phyloP scores from a whole-genome alignment of 2,329 filamentous ascomycete species.

The Diaporthe citrichinensis region DNA sequence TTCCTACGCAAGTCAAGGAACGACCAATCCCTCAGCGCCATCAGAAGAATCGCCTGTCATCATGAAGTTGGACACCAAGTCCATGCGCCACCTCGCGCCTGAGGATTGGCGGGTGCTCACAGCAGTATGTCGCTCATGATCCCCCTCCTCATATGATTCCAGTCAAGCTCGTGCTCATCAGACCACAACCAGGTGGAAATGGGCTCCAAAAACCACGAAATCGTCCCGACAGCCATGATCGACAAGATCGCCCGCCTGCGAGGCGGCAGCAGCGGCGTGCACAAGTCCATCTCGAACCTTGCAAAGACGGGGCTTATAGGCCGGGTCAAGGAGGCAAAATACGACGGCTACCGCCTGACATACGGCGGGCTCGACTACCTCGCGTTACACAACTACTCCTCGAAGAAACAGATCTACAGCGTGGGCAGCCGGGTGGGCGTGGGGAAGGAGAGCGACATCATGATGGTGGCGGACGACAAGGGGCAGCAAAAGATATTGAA shows the following conservation, averaged over 20 bases:
- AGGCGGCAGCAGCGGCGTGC: slow-evolving; percentile 82
- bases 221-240: slow-evolving; percentile 93
- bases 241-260: slow-evolving; percentile 85
- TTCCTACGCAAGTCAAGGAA: neutral
- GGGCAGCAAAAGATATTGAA: slow-evolving; percentile 89
- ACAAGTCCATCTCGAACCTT: slow-evolving; percentile 88
- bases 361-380: slow-evolving; percentile 98
- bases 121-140: slow-evolving; percentile 72
- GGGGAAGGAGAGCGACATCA: slow-evolving; percentile 97
- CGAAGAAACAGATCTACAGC: slow-evolving; percentile 85
- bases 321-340: slow-evolving; percentile 94
- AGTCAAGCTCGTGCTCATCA: slow-evolving; percentile 48
- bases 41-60: slow-evolving; percentile 43
- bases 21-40: neutral
- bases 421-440: slow-evolving; percentile 96
- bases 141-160: neutral
- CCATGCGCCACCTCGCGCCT: slow-evolving; percentile 89
- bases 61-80: slow-evolving; percentile 97
- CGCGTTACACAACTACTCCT: slow-evolving; percentile 90
- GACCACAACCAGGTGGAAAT: slow-evolving; percentile 80
- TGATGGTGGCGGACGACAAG: slow-evolving; percentile 86
- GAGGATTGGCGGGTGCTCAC: slow-evolving; percentile 97
- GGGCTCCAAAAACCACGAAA: slow-evolving; percentile 96
- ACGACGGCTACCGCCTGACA: slow-evolving; percentile 96
- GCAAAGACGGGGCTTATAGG: slow-evolving; percentile 94